These are phyloP conservation scores for Chrysosporium keratinophilum DNA, from an alignment of 2,329 filamentous ascomycete species.

Conservation along the genomic window DNA sequence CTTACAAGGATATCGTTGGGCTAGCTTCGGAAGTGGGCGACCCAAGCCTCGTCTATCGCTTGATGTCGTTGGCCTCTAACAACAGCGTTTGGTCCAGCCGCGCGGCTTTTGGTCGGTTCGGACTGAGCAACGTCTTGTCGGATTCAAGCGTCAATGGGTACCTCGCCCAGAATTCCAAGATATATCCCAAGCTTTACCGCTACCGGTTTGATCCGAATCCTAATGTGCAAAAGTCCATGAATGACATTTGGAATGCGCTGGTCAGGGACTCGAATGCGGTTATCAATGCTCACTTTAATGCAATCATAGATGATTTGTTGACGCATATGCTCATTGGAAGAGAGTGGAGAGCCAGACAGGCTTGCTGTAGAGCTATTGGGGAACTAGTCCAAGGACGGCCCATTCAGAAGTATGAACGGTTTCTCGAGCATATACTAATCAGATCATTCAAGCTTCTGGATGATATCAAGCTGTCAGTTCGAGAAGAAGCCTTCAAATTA, in stretches of 20 bases:
- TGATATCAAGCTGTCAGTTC: slow-evolving; percentile 87
- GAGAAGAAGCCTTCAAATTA: slow-evolving; percentile 66
- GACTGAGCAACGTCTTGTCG: slow-evolving; percentile 80
- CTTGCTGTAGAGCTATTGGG: slow-evolving; percentile 79
- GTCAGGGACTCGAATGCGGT: slow-evolving; percentile 74
- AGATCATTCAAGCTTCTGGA: slow-evolving; percentile 84
- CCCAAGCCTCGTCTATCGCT: slow-evolving; percentile 90
- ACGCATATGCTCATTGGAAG: slow-evolving; percentile 68
- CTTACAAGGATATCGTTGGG: slow-evolving; percentile 94
- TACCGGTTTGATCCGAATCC: slow-evolving; percentile 92
- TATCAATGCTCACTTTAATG: slow-evolving; percentile 72
- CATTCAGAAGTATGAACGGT: slow-evolving; percentile 66
- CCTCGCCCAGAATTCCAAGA: slow-evolving; percentile 72
- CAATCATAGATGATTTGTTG: slow-evolving; percentile 78
- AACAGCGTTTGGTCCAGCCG: slow-evolving; percentile 96
- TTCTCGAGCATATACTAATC: slow-evolving; percentile 75
- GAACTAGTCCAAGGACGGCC: slow-evolving; percentile 76
- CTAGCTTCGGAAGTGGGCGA: slow-evolving; percentile 95
- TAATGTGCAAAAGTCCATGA: slow-evolving; percentile 91
- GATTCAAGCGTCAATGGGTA: slow-evolving; percentile 62
- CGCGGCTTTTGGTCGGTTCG: slow-evolving; percentile 89
- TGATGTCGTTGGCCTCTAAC: slow-evolving; percentile 94
- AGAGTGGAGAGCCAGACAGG: slow-evolving; percentile 89
- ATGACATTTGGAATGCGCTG: slow-evolving; percentile 93
- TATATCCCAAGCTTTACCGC: slow-evolving; percentile 88